Evolutionary conservation across 768 basidiomycete genomes (phyloP).

Genomic region (Suillus clintonianus): DNA sequence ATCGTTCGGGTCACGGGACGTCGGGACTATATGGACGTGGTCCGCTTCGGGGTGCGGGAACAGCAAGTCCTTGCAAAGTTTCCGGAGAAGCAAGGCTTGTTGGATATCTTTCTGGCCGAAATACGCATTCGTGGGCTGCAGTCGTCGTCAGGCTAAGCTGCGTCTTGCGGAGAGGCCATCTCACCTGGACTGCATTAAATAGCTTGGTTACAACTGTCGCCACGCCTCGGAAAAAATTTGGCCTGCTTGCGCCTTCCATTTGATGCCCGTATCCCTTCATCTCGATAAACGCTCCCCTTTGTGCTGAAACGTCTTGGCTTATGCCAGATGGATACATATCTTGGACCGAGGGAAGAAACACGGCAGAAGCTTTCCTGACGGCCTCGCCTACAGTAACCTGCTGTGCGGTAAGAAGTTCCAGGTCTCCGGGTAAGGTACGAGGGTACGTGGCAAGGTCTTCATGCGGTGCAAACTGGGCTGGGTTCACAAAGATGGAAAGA

Average conservation of each 20-base stretch:
- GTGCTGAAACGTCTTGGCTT: conserved; percentile 66
- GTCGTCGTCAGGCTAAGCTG: not conserved
- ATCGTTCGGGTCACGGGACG: conserved; percentile 63
- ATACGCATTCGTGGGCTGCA: conserved; percentile 86
- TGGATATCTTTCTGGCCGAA: conserved; percentile 99
- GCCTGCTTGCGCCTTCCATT: conserved; percentile 89
- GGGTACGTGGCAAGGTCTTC: conserved; percentile 94
- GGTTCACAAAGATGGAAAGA: conserved; percentile 96
- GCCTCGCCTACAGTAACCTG: conserved; percentile 27
- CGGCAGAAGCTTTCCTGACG: conserved; percentile 54
- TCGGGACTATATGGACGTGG: conserved; percentile 86
- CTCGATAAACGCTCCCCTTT: conserved; percentile 89
- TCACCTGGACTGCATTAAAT: conserved; percentile 87
- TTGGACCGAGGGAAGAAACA: conserved; percentile 76
- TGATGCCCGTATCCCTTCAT: conserved; percentile 89
- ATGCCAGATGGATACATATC: conserved; percentile 97
- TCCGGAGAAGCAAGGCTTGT: conserved; percentile 84
- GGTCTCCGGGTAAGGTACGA: conserved; percentile 77
- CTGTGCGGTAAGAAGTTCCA: conserved; percentile 56
- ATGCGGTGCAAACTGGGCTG: conserved; percentile 94
- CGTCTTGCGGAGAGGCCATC: conserved; percentile 17
- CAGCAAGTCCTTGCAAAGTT: conserved; percentile 77
- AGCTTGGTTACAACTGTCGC: conserved; percentile 94
- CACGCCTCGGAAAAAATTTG: conserved; percentile 93
- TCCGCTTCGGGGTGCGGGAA: conserved; percentile 72